Evolutionary conservation across 768 basidiomycete genomes (phyloP), one percentile per base, ranked within the genome.

Genomic region (Agaricus sinodeliciosus): DNA sequence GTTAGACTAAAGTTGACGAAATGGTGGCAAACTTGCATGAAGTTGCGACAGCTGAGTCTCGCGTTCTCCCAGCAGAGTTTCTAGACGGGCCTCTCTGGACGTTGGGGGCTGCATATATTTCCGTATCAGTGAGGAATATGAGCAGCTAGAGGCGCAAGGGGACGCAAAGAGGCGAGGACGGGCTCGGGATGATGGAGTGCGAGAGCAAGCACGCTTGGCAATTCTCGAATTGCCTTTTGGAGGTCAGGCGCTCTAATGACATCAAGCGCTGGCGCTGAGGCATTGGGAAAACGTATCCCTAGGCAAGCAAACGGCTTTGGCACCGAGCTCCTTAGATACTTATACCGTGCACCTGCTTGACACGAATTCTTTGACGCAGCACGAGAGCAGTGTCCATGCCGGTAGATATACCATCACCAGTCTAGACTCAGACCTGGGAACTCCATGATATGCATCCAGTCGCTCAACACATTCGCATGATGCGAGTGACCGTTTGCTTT

Each of bases 71-170:
- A 92, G 71, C 12, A 87, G 75, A 26, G 80, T 76, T 68, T 93
- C 91, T 39, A 93, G 82, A 66, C 91, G 87, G 56, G 90, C 73
- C 69, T 92, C 88, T 66, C 90, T 77, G 48, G 80, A 69, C 42
- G 84, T 78, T 18, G 90, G 90, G 31, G 89, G 69, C 55, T 82
- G 79, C 86, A 89, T 88, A 63, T 55, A 41, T 40, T 37, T 19
- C 47, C 25, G 47, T 41, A 44, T 48, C 36, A n/a, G 59, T 48
- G 51, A 44, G 48, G 50, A 54, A 39, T 42, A 44, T 39, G 48
- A 16, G 43, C 44, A 56, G 43, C 39, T 27, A 50, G 19, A 28
- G 36, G 54, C 16, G 40, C 48, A 50, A 56, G 54, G 42, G 48
- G 45, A 41, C 50, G 22, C 22, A 28, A 48, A 49, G 50, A 48